Percentiles rank a stretch among this genome's conserved stretches.
Conservation (phyloP, 768 basidiomycete species). For the Podaxis sp. region DNA sequence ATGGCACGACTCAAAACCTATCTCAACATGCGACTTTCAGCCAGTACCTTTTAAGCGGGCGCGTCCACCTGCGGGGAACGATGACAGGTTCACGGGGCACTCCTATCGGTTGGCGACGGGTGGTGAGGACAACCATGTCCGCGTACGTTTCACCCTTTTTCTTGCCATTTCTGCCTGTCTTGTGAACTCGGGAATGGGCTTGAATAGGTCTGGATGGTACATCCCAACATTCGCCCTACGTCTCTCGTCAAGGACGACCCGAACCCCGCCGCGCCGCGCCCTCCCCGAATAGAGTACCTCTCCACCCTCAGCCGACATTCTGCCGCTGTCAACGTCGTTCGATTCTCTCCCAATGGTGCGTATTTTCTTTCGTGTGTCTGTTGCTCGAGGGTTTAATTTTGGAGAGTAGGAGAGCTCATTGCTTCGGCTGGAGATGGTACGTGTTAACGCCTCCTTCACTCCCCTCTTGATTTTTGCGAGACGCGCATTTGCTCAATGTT, state of each 20-base stretch:
- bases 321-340: slow-evolving; percentile 92
- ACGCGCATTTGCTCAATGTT: slow-evolving; percentile 13
- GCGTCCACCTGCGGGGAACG: slow-evolving; percentile 50
- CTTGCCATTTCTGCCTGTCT: slow-evolving; percentile 1
- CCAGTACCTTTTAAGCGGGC: slow-evolving; percentile 78
- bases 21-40: slow-evolving; percentile 97
- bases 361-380: slow-evolving; percentile 4
- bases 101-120: slow-evolving; percentile 91
- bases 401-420: slow-evolving; percentile 69
- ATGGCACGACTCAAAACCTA: slow-evolving; percentile 95
- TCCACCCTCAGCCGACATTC: slow-evolving; percentile 92
- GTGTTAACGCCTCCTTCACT: slow-evolving; percentile 6
- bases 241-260: slow-evolving; percentile 35
- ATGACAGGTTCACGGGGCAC: slow-evolving; percentile 59
- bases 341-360: slow-evolving; percentile 91
- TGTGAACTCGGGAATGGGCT: not conserved
- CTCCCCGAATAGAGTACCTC: slow-evolving; percentile 92
- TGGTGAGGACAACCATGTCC: slow-evolving; percentile 95
- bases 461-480: not conserved
- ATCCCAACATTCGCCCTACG: slow-evolving; percentile 81
- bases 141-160: slow-evolving; percentile 53
- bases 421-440: slow-evolving; percentile 97
- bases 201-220: slow-evolving; percentile 87
- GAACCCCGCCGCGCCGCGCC: slow-evolving; percentile 29
- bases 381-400: not conserved